These are phyloP conservation scores for Coemansia umbellata DNA, from an alignment of 192 early-diverging fungal genomes.

Conservation along the genomic window DNA sequence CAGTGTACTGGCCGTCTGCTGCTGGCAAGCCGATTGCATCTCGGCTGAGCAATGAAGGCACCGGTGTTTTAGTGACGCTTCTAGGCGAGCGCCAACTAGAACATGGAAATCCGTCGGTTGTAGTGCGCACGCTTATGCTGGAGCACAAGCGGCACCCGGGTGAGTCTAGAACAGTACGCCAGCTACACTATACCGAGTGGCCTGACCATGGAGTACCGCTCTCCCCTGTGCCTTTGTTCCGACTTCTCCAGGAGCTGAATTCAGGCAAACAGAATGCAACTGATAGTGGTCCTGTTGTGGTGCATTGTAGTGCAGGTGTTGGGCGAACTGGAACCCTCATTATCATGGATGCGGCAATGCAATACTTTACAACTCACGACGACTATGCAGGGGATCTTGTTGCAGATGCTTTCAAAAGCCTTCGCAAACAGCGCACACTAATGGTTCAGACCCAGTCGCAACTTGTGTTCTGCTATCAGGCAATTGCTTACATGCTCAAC, in stretches of 20 bases:
- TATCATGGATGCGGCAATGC: conserved; percentile 33
- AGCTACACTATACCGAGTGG: conserved; percentile 76
- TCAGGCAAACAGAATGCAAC: neutral
- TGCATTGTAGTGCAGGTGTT: conserved; percentile 52
- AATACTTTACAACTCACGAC: conserved; percentile 12
- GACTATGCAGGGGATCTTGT: conserved; percentile 60
- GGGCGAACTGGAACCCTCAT: conserved; percentile 49
- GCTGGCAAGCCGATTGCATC: neutral
- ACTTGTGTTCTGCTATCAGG: conserved; percentile 77
- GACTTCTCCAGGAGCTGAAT: conserved; percentile 27
- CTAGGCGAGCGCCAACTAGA: conserved; percentile 41
- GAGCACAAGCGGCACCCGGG: conserved; percentile 20
- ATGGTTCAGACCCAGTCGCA: conserved; percentile 82
- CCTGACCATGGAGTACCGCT: conserved; percentile 76
- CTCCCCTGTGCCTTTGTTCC: conserved; percentile 51
- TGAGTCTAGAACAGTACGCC: conserved; percentile 49
- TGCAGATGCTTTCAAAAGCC: conserved; percentile 51
- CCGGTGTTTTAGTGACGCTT: conserved; percentile 12
- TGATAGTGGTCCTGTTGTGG: conserved; percentile 24
- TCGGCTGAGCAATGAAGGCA: neutral
- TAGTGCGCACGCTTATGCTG: conserved; percentile 32
- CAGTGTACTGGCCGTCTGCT: conserved; percentile 73
- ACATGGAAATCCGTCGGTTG: conserved; percentile 43
- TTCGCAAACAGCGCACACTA: conserved; percentile 69
- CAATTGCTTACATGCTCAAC: conserved; percentile 31